Conservation (phyloP, 331 rosid species). For the Malus hybrid region DNA sequence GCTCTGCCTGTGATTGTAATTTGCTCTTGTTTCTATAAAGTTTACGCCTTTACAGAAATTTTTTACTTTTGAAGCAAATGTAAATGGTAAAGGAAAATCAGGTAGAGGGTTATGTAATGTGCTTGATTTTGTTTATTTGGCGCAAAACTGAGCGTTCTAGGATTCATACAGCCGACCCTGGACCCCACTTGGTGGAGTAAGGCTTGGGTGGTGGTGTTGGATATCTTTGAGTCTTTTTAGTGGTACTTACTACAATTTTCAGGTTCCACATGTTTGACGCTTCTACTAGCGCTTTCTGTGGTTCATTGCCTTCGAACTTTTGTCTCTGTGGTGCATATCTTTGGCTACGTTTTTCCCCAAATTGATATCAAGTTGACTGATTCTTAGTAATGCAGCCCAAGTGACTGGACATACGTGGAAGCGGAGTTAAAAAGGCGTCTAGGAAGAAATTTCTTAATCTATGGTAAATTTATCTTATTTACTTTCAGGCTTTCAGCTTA, state of each 20-base stretch:
- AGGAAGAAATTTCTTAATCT: conserved; percentile 69
- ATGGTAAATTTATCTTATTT: conserved; percentile 40
- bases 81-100: background rate
- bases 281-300: background rate
- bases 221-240: background rate
- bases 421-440: conserved; percentile 75
- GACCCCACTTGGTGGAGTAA: no score
- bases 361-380: conserved; percentile 21
- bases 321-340: background rate
- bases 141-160: no score
- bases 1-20: no score
- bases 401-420: conserved; percentile 88
- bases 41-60: background rate
- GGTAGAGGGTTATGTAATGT: background rate
- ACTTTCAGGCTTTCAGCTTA: background rate
- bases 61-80: background rate
- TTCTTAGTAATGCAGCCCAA: conserved; percentile 56
- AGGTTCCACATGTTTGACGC: background rate
- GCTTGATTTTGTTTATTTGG: background rate
- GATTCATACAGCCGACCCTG: no score
- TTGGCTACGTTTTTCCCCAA: background rate
- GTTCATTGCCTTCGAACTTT: background rate
- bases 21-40: no score
- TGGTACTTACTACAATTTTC: background rate
- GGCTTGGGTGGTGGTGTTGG: no score